These are phyloP conservation scores for Thermochaetoides thermophila DNA, from an alignment of 495 filamentous ascomycete genomes.

Conservation along the genomic window DNA sequence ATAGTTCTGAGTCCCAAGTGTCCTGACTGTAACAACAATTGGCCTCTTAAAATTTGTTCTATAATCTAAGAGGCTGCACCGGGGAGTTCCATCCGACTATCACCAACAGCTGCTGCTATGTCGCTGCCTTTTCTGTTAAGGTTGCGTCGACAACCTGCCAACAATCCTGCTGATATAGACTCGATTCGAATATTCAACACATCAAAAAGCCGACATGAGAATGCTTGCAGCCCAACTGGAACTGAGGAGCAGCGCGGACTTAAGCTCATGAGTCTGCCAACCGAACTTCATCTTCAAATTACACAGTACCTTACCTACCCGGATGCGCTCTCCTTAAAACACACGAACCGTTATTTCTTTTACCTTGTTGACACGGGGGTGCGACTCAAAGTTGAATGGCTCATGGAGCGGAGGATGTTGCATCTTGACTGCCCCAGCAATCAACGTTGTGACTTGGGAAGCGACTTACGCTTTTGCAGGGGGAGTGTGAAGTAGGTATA, in stretches of 20 bases:
- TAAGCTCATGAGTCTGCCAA: slow-evolving; percentile 29
- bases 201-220: too few species aligned
- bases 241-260: neutral
- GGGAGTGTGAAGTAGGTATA: slow-evolving; percentile 33
- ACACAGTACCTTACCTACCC: slow-evolving; percentile 38
- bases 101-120: too few species aligned
- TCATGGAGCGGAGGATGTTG: slow-evolving; percentile 40
- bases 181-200: too few species aligned
- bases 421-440: slow-evolving; percentile 38
- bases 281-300: slow-evolving; percentile 47
- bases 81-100: too few species aligned
- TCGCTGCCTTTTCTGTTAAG: too few species aligned
- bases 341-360: slow-evolving; percentile 48
- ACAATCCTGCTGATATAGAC: too few species aligned
- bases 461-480: slow-evolving; percentile 36
- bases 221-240: too few species aligned
- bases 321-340: slow-evolving; percentile 45
- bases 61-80: too few species aligned
- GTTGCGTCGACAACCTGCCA: too few species aligned
- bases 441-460: slow-evolving; percentile 34
- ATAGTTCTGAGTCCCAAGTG: too few species aligned
- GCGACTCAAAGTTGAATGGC: slow-evolving; percentile 50
- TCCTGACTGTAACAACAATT: too few species aligned
- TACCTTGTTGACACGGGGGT: slow-evolving; percentile 50
- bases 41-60: too few species aligned